A percentile compares a stretch with the other conserved stretches of the same genome.
Evolutionary conservation across 1,284 basidiomycete species (phyloP).

Genomic region (Ganoderma meredithae): DNA sequence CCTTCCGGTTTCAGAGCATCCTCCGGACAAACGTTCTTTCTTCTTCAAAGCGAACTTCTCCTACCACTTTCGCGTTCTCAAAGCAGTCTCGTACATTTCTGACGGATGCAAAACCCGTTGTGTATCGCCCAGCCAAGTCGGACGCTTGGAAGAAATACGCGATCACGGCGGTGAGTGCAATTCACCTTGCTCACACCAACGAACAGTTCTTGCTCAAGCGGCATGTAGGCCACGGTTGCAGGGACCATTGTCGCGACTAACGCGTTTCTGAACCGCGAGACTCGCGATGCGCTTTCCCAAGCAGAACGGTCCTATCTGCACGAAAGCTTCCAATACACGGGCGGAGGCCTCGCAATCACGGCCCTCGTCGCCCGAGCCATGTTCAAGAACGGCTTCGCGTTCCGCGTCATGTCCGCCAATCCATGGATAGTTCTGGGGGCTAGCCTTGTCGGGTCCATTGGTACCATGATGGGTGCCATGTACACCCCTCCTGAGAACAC

Average conservation of each 20-base stretch:
- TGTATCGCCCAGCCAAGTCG: constrained; percentile 45
- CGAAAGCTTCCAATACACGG: constrained; percentile 87
- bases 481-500: constrained; percentile 79
- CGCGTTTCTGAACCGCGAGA: constrained; percentile 79
- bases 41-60: constrained; percentile 36
- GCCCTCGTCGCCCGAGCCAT: constrained; percentile 81
- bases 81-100: constrained; percentile 47
- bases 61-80: constrained; percentile 34
- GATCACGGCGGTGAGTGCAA: constrained; percentile 54
- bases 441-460: constrained; percentile 80
- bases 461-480: constrained; percentile 81
- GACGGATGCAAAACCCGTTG: constrained; percentile 51
- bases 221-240: constrained; percentile 66
- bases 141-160: constrained; percentile 58
- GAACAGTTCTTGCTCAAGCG: not conserved
- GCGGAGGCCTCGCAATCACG: constrained; percentile 80
- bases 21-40: constrained; percentile 43
- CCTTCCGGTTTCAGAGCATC: constrained; percentile 41
- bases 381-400: constrained; percentile 79
- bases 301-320: constrained; percentile 79
- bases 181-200: constrained; percentile 2
- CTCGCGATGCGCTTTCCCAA: constrained; percentile 67
- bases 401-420: constrained; percentile 86
- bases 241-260: constrained; percentile 72
- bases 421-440: constrained; percentile 90